These are phyloP conservation scores for Penicillium polonicum DNA, from an alignment of 2,329 filamentous ascomycete species.

Conservation along the genomic window DNA sequence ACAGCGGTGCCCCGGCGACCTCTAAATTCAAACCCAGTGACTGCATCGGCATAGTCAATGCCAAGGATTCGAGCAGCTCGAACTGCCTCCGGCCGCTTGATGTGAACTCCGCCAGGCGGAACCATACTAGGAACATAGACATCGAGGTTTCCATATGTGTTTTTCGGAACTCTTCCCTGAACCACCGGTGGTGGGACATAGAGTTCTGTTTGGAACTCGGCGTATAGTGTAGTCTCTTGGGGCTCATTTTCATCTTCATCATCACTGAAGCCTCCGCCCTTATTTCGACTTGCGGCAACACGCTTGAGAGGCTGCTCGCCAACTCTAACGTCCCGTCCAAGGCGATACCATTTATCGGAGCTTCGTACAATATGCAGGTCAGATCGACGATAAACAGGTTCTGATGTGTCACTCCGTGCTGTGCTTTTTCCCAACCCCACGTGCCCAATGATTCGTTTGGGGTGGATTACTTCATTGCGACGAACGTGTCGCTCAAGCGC, in stretches of 20 bases:
- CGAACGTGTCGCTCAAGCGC: slow-evolving; percentile 82
- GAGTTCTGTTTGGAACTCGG: slow-evolving; percentile 61
- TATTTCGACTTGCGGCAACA: slow-evolving; percentile 52
- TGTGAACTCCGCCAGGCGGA: slow-evolving; percentile 58
- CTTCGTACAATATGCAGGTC: slow-evolving; percentile 78
- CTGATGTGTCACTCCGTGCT: slow-evolving; percentile 55
- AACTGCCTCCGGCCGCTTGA: slow-evolving; percentile 59
- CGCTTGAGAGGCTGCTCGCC: slow-evolving; percentile 82
- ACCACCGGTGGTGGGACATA: slow-evolving; percentile 77
- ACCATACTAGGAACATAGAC: slow-evolving; percentile 65
- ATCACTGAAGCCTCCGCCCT: slow-evolving; percentile 32
- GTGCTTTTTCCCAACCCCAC: slow-evolving; percentile 56
- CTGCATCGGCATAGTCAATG: slow-evolving; percentile 83
- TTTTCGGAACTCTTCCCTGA: slow-evolving; percentile 65
- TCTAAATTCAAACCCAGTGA: slow-evolving; percentile 86
- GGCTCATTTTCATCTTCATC: slow-evolving; percentile 48
- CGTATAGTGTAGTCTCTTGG: slow-evolving; percentile 60
- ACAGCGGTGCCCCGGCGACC: slow-evolving; percentile 84
- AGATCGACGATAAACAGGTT: slow-evolving; percentile 76
- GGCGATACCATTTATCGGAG: slow-evolving; percentile 85
- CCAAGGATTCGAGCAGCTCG: slow-evolving; percentile 72
- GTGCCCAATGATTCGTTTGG: slow-evolving; percentile 71
- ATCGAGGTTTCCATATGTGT: slow-evolving; percentile 63
- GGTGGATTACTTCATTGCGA: slow-evolving; percentile 77
- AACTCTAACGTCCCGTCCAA: slow-evolving; percentile 74